Evolutionary conservation across 2,329 filamentous ascomycete species (phyloP).

Genomic region (Penicillium sp.): DNA sequence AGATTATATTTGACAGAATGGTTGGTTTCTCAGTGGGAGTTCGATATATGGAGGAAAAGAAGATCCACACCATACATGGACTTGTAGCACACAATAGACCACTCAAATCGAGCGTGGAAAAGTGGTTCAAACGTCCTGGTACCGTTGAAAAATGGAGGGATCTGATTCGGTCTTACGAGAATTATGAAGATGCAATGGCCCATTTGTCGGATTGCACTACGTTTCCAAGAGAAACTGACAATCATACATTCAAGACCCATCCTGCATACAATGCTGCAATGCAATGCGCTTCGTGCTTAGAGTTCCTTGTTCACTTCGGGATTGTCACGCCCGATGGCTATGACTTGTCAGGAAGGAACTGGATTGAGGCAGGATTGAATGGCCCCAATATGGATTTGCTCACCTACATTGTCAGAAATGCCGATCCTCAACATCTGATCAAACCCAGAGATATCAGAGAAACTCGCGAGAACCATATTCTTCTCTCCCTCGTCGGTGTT

Average conservation of each 20-base stretch:
- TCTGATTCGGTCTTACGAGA: not conserved
- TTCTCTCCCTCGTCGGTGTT: not conserved
- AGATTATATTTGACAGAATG: not conserved
- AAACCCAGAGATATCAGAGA: not conserved
- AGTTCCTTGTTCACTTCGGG: not conserved
- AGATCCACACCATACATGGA: slow-evolving; percentile 2
- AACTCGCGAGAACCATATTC: not conserved
- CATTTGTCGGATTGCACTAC: not conserved
- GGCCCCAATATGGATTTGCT: slow-evolving; percentile 1
- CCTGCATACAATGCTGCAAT: not conserved
- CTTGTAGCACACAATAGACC: not conserved
- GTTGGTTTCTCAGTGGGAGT: not conserved
- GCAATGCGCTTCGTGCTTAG: not conserved
- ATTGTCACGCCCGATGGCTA: not conserved
- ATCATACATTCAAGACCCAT: not conserved
- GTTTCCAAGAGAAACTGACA: not conserved
- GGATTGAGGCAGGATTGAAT: slow-evolving; percentile 2
- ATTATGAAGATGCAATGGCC: not conserved
- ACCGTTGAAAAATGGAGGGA: not conserved
- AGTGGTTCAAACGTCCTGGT: not conserved
- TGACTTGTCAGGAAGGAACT: slow-evolving; percentile 2
- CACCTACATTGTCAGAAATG: not conserved
- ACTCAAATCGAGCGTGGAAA: not conserved
- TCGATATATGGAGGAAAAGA: slow-evolving; percentile 3
- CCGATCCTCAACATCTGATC: not conserved